Base-by-base conservation (phyloP, 352 stramenopile genomes). In the Globisporangium acanthophoron region DNA sequence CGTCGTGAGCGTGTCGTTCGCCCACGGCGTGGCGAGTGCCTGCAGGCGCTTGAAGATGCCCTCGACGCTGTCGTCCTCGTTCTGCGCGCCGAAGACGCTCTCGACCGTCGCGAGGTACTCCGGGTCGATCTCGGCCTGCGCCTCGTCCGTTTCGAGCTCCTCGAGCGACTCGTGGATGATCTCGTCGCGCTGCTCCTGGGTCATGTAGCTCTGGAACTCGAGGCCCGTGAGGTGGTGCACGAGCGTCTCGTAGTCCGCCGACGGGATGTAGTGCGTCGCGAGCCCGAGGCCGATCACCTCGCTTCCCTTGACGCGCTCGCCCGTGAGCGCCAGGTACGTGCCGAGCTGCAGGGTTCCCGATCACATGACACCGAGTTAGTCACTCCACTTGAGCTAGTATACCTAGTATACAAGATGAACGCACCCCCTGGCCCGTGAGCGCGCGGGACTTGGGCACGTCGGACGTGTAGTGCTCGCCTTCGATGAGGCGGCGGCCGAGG, bases 201-300 rank as follows among this genome's bases (percentile, higher is more conserved):
- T 67, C 65, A 96, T 77, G 43, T 80, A 21, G 52, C 80, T 33
- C 58, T 55, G 70, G 56, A 93, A 91, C 52, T 90, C 79, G 27
- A 92, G 76, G 5, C 83, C 80, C 37, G 90, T 80, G 7, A 98
- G 65, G 48, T 94, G 89, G 65, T 90, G 66, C 57, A 96, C 79
- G 35, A 99, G 73, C 47, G 92, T 84, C 29, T 91, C 75, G 62
- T 98, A 85, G 49, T 94, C 71, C 41, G 77, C 76, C 18, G 87
- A 92, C n/a, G 80, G 70, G 35, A 99, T 64, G 71, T 97, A 98
- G 76, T 99, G 97, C 9, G 97, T 99, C 29, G 97, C 96, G 18
- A 99, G 85, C 29, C 96, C 96, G 20, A 96, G 76, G 39, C 93
- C 93, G 35, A 99, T 86, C 24, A 92, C 80, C 62, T 96, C 88